These are phyloP conservation scores for Aspergillus cavernicola DNA, from an alignment of 495 filamentous ascomycete genomes.

Conservation along the genomic window DNA sequence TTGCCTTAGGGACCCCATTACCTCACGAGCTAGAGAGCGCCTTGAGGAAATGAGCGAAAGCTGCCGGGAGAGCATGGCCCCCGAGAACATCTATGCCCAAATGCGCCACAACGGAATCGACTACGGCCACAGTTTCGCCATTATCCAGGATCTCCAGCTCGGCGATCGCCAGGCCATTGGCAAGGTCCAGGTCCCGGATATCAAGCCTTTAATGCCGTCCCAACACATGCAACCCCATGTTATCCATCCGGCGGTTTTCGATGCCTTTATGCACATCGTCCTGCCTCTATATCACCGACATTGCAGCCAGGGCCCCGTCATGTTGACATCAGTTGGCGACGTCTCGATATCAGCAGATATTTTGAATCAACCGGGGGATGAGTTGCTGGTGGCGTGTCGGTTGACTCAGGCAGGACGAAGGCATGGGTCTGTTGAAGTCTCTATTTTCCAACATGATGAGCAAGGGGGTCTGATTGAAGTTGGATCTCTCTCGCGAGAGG, in stretches of 20 bases:
- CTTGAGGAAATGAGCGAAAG: neutral
- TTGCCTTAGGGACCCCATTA: neutral
- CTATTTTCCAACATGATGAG: neutral
- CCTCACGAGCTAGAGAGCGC: neutral
- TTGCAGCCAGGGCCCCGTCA: conserved; percentile 1
- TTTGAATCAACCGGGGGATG: conserved; percentile 1
- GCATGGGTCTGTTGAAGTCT: conserved; percentile 1
- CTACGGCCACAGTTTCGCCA: conserved; percentile 4
- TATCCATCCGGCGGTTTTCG: conserved; percentile 38
- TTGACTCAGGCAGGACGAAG: neutral
- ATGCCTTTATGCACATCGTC: conserved; percentile 33
- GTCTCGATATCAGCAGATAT: conserved; percentile 2
- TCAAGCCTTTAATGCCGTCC: conserved; percentile 28
- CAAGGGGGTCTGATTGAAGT: neutral
- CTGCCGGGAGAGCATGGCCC: neutral
- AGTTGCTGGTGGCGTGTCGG: neutral
- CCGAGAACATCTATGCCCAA: neutral
- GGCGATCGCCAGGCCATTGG: conserved; percentile 16
- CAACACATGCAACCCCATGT: conserved; percentile 26
- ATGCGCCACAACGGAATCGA: conserved; percentile 4
- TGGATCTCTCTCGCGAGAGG: neutral
- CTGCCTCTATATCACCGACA: conserved; percentile 3
- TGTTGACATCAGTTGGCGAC: conserved; percentile 5
- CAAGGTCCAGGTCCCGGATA: conserved; percentile 23
- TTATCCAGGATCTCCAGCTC: neutral